Evolutionary conservation across 371 early-diverging fungal genomes (phyloP), one percentile per base, ranked within the genome.

Genomic region (Zychaea mexicana): DNA sequence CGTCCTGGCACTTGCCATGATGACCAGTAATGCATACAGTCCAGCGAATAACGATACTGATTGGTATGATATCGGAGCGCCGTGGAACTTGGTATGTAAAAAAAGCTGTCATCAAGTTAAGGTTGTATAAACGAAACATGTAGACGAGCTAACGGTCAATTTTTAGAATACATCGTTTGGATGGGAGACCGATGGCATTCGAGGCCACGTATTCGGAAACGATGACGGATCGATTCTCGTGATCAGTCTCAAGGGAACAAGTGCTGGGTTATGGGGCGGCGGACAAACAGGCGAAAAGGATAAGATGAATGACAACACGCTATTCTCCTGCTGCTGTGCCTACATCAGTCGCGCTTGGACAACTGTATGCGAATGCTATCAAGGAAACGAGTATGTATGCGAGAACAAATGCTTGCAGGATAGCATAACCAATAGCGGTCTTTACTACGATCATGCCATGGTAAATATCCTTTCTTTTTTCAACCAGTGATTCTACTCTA

Each of bases 241-340:
- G 13, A 75, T 98, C 57, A 89, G 94, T 54, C 80, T 97, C 63
- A 98, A 98, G 74, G 98, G 98, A 42, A 97, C 98, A 13, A 87
- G 90, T 42, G 88, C 88, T 36, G 85, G 85, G 27, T 68, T 90
- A 57, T 83, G 91, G 65, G 85, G 88, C 3, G 92, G 92, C 26
- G 94, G 91, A 19, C 84, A 88, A 21, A 93, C 96, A 6, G 87
- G 90, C 9, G 85, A 82, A 21, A 84, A 88, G 31, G 96, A 96
- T 77, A 94, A 94, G 72, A 74, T 80, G 60, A 96, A 96, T 82
- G 97, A 97, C 74, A 98, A 98, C 71, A 79, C 94, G 63, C 79
- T 98, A 66, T 98, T 97, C 70, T 95, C 96, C 1, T 98, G 99
- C 79, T 98, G 99, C 79, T 97, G 98, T 78, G 98, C 94, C 21